phyloP scores from a whole-genome alignment of 192 early-diverging fungal genomes.

The Mortierella hygrophila region DNA sequence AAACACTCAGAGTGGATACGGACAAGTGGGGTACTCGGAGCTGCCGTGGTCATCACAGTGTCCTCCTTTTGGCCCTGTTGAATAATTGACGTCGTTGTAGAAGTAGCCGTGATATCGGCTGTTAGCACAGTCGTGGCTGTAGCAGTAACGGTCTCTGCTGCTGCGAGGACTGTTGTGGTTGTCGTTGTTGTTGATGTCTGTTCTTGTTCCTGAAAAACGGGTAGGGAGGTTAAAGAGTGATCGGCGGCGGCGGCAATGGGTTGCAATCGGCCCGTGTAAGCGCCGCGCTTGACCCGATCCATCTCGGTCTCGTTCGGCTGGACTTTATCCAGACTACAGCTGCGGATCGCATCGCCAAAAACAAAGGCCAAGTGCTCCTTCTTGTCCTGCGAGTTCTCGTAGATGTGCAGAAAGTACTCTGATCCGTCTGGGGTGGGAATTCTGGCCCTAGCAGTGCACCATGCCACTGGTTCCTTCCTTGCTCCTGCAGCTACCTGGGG shows the following conservation, averaged over 20 bases:
- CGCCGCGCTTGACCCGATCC: constrained; percentile 86
- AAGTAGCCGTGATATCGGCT: not conserved
- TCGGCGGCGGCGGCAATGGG: constrained; percentile 4
- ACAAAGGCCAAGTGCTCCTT: constrained; percentile 97
- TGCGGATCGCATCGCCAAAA: constrained; percentile 86
- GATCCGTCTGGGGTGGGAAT: constrained; percentile 84
- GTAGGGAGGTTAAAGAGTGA: not conserved
- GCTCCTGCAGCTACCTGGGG: not conserved
- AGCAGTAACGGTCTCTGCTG: not conserved
- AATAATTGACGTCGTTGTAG: not conserved
- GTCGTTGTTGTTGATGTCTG: not conserved
- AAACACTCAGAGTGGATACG: constrained; percentile 98
- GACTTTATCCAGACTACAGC: constrained; percentile 72
- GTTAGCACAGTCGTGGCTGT: not conserved
- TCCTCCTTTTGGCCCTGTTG: not conserved
- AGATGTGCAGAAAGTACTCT: constrained; percentile 86
- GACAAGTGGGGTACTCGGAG: constrained; percentile 73
- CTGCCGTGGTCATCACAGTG: constrained; percentile 11
- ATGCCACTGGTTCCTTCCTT: constrained; percentile 28
- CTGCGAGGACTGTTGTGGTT: constrained; percentile 6
- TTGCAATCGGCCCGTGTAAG: constrained; percentile 66
- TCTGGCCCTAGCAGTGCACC: constrained; percentile 74
- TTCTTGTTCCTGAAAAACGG: constrained; percentile 9
- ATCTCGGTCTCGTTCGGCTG: constrained; percentile 79
- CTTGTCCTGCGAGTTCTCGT: constrained; percentile 84